Evolutionary conservation across 176 grass and related monocot genomes (phyloP).

Genomic region (Musa acuminata): DNA sequence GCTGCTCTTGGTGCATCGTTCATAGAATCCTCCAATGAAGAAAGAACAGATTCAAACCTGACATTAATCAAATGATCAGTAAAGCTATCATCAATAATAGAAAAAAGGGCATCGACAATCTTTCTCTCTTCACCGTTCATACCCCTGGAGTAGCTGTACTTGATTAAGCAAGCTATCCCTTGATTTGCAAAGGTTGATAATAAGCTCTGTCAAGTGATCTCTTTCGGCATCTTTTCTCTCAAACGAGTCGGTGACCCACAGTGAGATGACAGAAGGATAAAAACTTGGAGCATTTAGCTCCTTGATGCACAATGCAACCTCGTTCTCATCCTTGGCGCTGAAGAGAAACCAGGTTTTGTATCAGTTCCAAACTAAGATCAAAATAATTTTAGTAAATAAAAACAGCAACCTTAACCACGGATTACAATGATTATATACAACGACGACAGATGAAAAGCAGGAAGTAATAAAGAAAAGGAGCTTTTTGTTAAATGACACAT

Average conservation of each 20-base stretch:
- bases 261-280: constrained; percentile 65
- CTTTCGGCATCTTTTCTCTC: constrained; percentile 85
- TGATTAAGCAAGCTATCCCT: constrained; percentile 49
- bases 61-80: background rate
- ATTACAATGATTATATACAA: no score
- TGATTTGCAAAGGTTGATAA: constrained; percentile 63
- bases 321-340: constrained; percentile 83
- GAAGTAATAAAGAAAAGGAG: no score
- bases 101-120: background rate
- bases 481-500: no score
- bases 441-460: no score
- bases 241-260: constrained; percentile 94
- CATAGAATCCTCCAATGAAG: constrained; percentile 73
- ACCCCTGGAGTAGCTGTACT: constrained; percentile 67
- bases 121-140: background rate
- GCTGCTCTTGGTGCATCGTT: constrained; percentile 79
- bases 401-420: no score
- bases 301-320: constrained; percentile 79
- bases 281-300: constrained; percentile 83
- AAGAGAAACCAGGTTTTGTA: background rate
- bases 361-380: background rate
- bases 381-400: background rate
- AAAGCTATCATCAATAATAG: background rate
- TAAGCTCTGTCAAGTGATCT: constrained; percentile 65
- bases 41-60: constrained; percentile 54